These are phyloP conservation scores for Xylariaceae sp. DNA, from an alignment of 2,329 filamentous ascomycete species.

Conservation along the genomic window DNA sequence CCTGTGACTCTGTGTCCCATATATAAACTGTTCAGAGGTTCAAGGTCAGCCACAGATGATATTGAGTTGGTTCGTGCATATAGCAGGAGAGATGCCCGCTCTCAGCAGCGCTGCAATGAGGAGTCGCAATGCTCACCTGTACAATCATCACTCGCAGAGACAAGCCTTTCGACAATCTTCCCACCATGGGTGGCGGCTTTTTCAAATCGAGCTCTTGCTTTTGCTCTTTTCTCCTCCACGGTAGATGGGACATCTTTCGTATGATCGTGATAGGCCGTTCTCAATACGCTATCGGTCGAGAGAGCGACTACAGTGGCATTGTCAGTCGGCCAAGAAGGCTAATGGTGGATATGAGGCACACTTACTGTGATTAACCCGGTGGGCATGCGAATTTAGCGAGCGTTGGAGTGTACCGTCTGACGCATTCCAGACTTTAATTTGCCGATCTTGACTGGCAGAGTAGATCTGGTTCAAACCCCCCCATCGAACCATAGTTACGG, in stretches of 20 bases:
- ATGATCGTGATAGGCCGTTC: constrained; percentile 84
- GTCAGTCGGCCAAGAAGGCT: not conserved
- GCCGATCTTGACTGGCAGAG: constrained; percentile 77
- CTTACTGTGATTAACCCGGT: constrained; percentile 80
- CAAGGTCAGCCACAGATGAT: not conserved
- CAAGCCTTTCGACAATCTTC: constrained; percentile 73
- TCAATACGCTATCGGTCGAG: constrained; percentile 83
- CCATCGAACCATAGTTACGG: constrained; percentile 88
- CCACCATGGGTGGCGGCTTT: constrained; percentile 74
- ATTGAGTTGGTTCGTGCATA: not conserved
- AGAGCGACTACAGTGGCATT: constrained; percentile 53
- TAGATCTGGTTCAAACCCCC: constrained; percentile 84
- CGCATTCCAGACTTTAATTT: constrained; percentile 73
- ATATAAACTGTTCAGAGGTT: constrained; percentile 62
- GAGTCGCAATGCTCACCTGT: constrained; percentile 10
- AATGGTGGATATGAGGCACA: not conserved
- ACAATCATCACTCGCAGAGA: constrained; percentile 81
- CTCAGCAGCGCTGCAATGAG: not conserved
- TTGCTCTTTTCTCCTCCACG: constrained; percentile 63
- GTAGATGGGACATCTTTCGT: constrained; percentile 60
- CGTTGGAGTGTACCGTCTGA: constrained; percentile 72
- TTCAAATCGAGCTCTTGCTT: constrained; percentile 77
- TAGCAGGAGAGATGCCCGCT: not conserved
- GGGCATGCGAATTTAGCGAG: constrained; percentile 74
- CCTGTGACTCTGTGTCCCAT: constrained; percentile 72